Evolutionary conservation across 2,329 filamentous ascomycete species (phyloP), one percentile per base, ranked within the genome.

Genomic region (Verticillium zaregamsianum): DNA sequence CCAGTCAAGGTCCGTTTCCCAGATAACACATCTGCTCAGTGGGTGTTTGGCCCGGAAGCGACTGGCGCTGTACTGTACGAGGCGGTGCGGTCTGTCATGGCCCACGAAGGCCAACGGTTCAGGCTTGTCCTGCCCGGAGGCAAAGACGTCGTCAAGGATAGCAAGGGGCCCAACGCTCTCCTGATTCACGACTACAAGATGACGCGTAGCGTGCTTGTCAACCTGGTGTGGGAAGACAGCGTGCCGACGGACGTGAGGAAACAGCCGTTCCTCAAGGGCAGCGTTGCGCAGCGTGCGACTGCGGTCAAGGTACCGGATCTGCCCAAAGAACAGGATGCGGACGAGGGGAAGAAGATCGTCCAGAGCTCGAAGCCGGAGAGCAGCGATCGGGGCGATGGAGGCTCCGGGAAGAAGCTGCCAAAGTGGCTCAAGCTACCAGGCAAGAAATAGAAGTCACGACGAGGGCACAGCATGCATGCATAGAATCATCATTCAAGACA

Each of bases 1-100:
- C 83, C 86, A 32, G 82, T 98, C 65, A 92, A 91, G 66, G 85
- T 97, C 57, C 90, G 93, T 31, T 93, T 97, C 68, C 94, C 94
- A 0, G 93, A 98, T 72, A 91, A 93, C 68, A 90, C 88, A 62
- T 87, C 89, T 59, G 86, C 93, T 35, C 86, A 92, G 59, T 89
- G 89, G 77, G 83, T 82, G n/a, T 87, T 96, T 66, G 83, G 81
- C 1, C 86, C 86, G 23, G 73, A 79, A 1, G 89, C 93, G 59
- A 92, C 90, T 0, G 90, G 89, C 1, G 80, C 83, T 3, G 83
- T 85, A 58, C 79, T 99, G 2, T 92, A 98, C 75, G 79, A 81
- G 15, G 92, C 90, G 66, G 91, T 97, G 20, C 82, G 87, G 59
- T 80, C 80, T 54, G 86, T 94, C 64, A 88, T 99, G 73, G 84